Evolutionary conservation across 306 rosid species (phyloP).

Genomic region (Prunus campanulata): DNA sequence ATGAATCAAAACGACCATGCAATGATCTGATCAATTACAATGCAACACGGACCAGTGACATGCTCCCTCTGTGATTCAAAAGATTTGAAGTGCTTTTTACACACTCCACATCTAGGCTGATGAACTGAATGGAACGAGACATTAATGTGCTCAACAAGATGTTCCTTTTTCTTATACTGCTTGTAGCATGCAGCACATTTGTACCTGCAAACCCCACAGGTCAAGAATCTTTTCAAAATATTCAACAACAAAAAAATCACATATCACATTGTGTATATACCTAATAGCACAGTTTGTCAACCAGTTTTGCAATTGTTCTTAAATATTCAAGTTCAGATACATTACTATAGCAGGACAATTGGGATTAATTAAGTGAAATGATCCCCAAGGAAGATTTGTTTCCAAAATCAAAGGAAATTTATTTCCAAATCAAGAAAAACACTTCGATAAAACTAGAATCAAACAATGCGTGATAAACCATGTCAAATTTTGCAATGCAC

Average conservation of each 20-base stretch:
- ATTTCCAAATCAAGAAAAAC: not conserved
- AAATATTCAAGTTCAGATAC: not conserved
- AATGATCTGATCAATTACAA: constrained; percentile 9
- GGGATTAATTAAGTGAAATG: not conserved
- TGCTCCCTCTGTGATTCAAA: constrained; percentile 86
- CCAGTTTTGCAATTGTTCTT: not conserved
- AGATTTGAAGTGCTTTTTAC: constrained; percentile 72
- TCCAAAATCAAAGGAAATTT: not conserved
- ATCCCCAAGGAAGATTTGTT: not conserved
- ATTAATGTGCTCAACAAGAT: constrained; percentile 73
- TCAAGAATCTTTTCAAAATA: constrained; percentile 7
- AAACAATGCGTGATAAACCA: not conserved
- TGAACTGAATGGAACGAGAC: constrained; percentile 60
- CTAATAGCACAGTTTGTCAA: not conserved
- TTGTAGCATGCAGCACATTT: constrained; percentile 77
- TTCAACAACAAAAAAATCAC: not conserved
- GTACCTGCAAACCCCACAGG: constrained; percentile 43
- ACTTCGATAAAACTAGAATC: not conserved
- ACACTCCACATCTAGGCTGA: constrained; percentile 70
- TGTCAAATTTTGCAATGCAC: not conserved
- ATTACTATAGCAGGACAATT: not conserved
- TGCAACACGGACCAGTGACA: constrained; percentile 42
- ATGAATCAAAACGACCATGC: not conserved
- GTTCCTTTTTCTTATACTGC: constrained; percentile 71
- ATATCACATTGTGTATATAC: not conserved